Conservation (phyloP, 441 rosid genomes). For the Corymbia citriodora region DNA sequence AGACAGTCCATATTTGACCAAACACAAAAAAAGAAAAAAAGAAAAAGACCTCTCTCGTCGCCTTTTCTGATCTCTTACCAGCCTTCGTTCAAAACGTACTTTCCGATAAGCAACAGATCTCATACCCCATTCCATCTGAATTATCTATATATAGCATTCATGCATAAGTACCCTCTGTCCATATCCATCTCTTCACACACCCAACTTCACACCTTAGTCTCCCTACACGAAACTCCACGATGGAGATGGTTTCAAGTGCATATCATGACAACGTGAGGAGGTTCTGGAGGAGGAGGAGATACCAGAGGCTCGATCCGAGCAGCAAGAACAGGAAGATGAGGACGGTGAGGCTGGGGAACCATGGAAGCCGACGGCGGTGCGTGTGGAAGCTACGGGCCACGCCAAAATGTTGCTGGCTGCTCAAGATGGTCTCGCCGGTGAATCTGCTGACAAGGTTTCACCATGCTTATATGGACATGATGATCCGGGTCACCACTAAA, state of each 20-base stretch:
- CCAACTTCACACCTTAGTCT: neutral
- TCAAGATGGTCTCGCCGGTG: constrained; percentile 3
- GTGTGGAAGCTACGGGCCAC: neutral
- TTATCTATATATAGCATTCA: neutral
- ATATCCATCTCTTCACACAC: neutral
- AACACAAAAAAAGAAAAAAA: neutral
- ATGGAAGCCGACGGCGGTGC: accelerated
- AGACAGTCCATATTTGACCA: neutral
- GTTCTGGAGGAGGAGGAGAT: neutral
- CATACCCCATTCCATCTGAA: neutral
- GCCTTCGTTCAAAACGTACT: neutral
- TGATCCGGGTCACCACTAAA: constrained; percentile 9
- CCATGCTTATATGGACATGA: constrained; percentile 11
- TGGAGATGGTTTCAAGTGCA: neutral
- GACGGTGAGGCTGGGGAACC: neutral
- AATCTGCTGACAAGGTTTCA: constrained; percentile 18
- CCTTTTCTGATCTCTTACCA: neutral
- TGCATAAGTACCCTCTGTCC: neutral
- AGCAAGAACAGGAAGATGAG: neutral
- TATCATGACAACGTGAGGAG: neutral
- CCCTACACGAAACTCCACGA: neutral
- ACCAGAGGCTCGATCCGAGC: neutral
- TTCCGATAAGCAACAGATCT: neutral
- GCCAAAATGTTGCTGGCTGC: neutral
- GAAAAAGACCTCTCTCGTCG: neutral